Conservation (phyloP, 179 eudicot species). For the Silene noctiflora region DNA sequence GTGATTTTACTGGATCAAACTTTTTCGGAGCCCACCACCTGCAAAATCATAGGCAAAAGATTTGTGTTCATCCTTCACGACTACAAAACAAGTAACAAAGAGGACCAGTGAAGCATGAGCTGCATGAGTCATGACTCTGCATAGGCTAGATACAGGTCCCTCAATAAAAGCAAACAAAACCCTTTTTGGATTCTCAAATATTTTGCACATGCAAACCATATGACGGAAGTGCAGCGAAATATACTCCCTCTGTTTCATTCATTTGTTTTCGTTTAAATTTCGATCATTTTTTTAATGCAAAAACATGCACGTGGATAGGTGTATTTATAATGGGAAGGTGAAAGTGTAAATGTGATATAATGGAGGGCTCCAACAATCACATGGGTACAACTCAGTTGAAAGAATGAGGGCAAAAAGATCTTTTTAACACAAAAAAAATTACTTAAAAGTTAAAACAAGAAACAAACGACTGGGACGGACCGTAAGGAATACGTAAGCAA, state of each 20-base stretch:
- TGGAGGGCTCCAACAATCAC: neutral
- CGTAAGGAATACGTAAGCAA: neutral
- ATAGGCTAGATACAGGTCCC: neutral
- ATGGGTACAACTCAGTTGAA: neutral
- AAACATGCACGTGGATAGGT: neutral
- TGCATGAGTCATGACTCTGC: neutral
- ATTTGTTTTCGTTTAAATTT: neutral
- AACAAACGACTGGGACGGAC: neutral
- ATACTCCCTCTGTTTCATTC: neutral
- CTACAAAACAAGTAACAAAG: no score
- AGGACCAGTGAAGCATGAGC: neutral
- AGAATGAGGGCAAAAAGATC: neutral
- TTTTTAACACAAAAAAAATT: neutral
- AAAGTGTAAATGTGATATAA: neutral
- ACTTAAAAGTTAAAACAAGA: neutral
- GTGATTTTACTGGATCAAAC: slow-evolving; percentile 86
- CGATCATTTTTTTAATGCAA: neutral
- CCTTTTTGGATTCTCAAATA: neutral
- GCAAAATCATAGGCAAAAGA: slow-evolving; percentile 17
- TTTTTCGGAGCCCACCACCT: slow-evolving; percentile 99
- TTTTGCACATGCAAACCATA: neutral
- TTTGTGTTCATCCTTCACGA: neutral
- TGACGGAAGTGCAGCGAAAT: neutral
- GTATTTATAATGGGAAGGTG: neutral
- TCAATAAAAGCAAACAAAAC: neutral